phyloP scores from a whole-genome alignment of 1,139 yeast genomes.

The Pichia sp. region DNA sequence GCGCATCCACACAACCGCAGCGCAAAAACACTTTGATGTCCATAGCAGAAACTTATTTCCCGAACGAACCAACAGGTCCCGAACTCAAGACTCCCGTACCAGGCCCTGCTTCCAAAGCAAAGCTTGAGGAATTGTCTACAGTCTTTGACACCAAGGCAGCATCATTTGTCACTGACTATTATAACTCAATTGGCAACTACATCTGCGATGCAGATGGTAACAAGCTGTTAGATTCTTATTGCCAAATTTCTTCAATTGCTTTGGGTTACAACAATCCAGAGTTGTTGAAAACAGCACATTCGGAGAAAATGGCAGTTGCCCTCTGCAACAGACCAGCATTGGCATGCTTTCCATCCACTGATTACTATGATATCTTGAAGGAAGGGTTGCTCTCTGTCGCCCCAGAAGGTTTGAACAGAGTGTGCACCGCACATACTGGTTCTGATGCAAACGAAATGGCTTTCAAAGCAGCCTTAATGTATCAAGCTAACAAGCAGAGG shows the following conservation, averaged over 20 bases:
- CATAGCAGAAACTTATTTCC: conserved; percentile 46
- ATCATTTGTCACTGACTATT: conserved; percentile 62
- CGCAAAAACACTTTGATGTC: too few relatives aligned
- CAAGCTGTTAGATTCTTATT: conserved; percentile 53
- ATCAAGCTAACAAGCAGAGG: conserved; percentile 54
- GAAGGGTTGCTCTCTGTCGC: conserved; percentile 59
- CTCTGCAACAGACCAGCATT: conserved; percentile 68
- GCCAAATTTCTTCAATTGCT: conserved; percentile 70
- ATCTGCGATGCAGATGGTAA: conserved; percentile 69
- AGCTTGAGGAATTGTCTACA: conserved; percentile 42
- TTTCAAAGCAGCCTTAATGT: conserved; percentile 72
- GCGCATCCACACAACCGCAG: neutral
- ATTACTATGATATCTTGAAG: conserved; percentile 41
- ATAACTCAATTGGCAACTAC: conserved; percentile 61
- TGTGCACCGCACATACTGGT: conserved; percentile 68
- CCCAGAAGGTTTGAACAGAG: conserved; percentile 57
- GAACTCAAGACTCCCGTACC: conserved; percentile 44
- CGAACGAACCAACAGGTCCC: conserved; percentile 41
- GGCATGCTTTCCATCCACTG: conserved; percentile 65
- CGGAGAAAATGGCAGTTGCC: conserved; percentile 61
- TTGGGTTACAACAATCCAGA: conserved; percentile 74
- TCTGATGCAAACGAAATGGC: conserved; percentile 77
- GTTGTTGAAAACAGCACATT: conserved; percentile 50
- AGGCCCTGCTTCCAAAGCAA: conserved; percentile 47
- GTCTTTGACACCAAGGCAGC: conserved; percentile 64